phyloP scores from a whole-genome alignment of 495 filamentous ascomycete species.

The Aspergillus steynii region DNA sequence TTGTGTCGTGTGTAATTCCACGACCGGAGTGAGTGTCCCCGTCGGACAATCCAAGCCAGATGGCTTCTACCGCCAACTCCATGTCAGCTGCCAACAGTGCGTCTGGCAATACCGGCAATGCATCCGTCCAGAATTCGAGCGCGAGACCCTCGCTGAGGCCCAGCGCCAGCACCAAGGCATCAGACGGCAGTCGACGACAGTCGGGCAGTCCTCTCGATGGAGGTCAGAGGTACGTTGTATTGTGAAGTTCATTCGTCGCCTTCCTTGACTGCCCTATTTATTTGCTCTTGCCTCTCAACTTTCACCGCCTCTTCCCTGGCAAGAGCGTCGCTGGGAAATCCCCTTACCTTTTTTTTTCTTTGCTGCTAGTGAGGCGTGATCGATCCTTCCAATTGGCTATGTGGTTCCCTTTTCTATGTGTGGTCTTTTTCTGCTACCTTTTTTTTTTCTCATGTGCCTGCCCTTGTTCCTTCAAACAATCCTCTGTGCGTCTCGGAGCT shows the following conservation, averaged over 20 bases:
- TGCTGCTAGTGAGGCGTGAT: background rate
- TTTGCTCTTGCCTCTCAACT: slow-evolving; percentile 8
- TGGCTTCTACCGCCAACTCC: slow-evolving; percentile 54
- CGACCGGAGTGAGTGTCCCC: slow-evolving; percentile 34
- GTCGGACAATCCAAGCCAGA: slow-evolving; percentile 37
- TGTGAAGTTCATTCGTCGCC: slow-evolving; percentile 15
- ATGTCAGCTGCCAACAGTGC: slow-evolving; percentile 46
- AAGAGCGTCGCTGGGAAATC: slow-evolving; percentile 6
- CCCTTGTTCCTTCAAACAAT: background rate
- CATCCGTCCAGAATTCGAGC: slow-evolving; percentile 36
- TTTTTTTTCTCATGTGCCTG: background rate
- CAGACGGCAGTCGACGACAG: slow-evolving; percentile 57
- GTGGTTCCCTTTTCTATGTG: background rate
- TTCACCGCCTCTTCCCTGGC: slow-evolving; percentile 19
- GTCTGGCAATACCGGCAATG: slow-evolving; percentile 44
- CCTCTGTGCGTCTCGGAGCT: background rate
- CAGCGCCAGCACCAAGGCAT: slow-evolving; percentile 53
- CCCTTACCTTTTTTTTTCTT: slow-evolving; percentile 2
- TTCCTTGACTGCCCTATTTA: slow-evolving; percentile 15
- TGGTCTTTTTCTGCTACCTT: background rate
- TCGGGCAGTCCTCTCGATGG: slow-evolving; percentile 56
- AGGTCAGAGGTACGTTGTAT: slow-evolving; percentile 50
- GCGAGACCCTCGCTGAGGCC: slow-evolving; percentile 47
- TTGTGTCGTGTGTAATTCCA: slow-evolving; percentile 44
- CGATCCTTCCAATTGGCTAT: slow-evolving; percentile 8